Evolutionary conservation across 108 stramenopile species (phyloP), one percentile per base, ranked within the genome.

Genomic region (Parietichytrium sp.): DNA sequence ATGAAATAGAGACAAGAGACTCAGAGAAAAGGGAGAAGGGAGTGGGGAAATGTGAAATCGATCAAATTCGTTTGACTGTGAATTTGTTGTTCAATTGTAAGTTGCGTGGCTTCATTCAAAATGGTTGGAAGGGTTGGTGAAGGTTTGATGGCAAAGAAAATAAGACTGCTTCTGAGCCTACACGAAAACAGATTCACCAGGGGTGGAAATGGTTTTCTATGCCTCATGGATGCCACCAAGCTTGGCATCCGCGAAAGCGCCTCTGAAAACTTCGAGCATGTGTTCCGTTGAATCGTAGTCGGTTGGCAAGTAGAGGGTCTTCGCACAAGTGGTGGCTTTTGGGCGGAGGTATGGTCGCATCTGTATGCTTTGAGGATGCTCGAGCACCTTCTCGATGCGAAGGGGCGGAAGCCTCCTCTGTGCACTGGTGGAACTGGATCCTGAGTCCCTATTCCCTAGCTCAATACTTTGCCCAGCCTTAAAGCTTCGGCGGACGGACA

Each of bases 141-240:
- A n/a, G n/a, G n/a, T n/a, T n/a, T n/a, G n/a, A n/a, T n/a, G n/a
- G n/a, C n/a, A n/a, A n/a, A n/a, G n/a, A n/a, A n/a, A n/a, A n/a
- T n/a, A n/a, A n/a, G n/a, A n/a, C n/a, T n/a, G n/a, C n/a, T n/a
- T n/a, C n/a, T n/a, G n/a, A n/a, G n/a, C n/a, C n/a, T n/a, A n/a
- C n/a, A n/a, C n/a, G n/a, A n/a, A n/a, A n/a, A n/a, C n/a, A n/a
- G n/a, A n/a, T n/a, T n/a, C n/a, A n/a, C n/a, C n/a, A n/a, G n/a
- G n/a, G n/a, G n/a, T n/a, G n/a, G n/a, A n/a, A n/a, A n/a, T n/a
- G n/a, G n/a, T n/a, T n/a, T n/a, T n/a, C n/a, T n/a, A n/a, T n/a
- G n/a, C 61, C 20, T 72, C 61, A 27, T 72, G 61, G 33, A 72
- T 72, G 3, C 61, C 61, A 27, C 61, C 61, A 45, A 72, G 61